These are phyloP conservation scores for Pseudodiploospora longispora DNA, from an alignment of 2,329 filamentous ascomycete genomes.

Conservation along the genomic window DNA sequence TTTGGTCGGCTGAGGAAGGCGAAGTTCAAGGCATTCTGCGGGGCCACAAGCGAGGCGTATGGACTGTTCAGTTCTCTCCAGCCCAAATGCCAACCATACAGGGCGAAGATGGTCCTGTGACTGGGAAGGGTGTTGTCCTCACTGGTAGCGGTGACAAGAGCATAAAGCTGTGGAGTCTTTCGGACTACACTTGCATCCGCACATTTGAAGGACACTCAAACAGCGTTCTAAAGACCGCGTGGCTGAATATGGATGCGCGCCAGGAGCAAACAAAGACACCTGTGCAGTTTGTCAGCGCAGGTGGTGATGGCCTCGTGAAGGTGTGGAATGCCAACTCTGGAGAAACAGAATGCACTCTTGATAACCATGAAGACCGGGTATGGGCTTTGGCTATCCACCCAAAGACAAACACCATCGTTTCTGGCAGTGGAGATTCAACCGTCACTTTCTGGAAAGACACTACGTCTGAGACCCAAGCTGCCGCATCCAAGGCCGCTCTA, in stretches of 20 bases:
- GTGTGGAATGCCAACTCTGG: conserved; percentile 86
- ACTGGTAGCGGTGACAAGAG: conserved; percentile 96
- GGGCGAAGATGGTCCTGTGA: conserved; percentile 62
- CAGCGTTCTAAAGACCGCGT: conserved; percentile 86
- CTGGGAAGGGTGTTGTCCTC: conserved; percentile 72
- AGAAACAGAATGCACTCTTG: conserved; percentile 80
- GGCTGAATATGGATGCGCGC: conserved; percentile 55
- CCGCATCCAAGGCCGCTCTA: conserved; percentile 64
- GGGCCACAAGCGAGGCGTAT: conserved; percentile 90
- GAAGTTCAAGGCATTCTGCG: conserved; percentile 85
- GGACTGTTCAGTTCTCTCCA: conserved; percentile 88
- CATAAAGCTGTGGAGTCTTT: conserved; percentile 87
- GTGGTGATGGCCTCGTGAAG: conserved; percentile 91
- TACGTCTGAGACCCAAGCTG: conserved; percentile 68
- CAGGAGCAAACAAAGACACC: conserved; percentile 49
- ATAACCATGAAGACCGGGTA: conserved; percentile 94
- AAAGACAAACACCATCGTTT: conserved; percentile 65
- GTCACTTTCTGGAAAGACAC: conserved; percentile 96
- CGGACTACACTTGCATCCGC: conserved; percentile 84
- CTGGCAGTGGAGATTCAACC: conserved; percentile 85
- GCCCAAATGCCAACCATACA: conserved; percentile 65
- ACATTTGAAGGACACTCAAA: conserved; percentile 97
- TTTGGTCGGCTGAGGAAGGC: conserved; percentile 86
- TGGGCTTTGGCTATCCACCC: conserved; percentile 79
- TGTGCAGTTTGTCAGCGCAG: conserved; percentile 74